Evolutionary conservation across 2,329 filamentous ascomycete genomes (phyloP).

Genomic region (Orbilia brochopaga): DNA sequence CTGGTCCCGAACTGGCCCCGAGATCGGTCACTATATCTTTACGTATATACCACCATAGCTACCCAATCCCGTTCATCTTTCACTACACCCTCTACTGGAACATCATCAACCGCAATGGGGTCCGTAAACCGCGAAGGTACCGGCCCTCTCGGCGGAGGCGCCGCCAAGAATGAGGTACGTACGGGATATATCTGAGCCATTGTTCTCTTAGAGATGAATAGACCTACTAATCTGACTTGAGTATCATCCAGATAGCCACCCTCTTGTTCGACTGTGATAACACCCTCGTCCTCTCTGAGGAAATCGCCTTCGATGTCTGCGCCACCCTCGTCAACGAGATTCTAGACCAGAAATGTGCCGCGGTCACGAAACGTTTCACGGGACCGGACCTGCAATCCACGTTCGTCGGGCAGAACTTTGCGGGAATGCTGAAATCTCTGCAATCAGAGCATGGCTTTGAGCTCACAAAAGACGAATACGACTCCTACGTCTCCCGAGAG

Average conservation of each 20-base stretch:
- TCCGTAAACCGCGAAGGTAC: no score
- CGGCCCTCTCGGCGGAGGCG: no score
- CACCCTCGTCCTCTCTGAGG: slow-evolving; percentile 90
- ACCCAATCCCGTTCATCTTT: no score
- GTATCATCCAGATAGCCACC: slow-evolving; percentile 60
- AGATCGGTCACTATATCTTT: no score
- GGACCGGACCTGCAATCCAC: slow-evolving; percentile 78
- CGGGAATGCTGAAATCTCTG: slow-evolving; percentile 81
- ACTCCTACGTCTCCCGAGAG: slow-evolving; percentile 76
- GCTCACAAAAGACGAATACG: slow-evolving; percentile 71
- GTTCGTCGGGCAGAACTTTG: slow-evolving; percentile 94
- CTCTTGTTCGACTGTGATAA: slow-evolving; percentile 84
- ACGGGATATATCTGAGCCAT: no score
- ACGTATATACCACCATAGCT: no score
- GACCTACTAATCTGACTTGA: no score
- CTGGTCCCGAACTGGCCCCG: no score
- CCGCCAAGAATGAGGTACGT: no score
- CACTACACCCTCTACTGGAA: no score
- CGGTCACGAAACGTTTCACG: slow-evolving; percentile 73
- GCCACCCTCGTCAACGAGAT: slow-evolving; percentile 88
- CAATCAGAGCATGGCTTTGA: slow-evolving; percentile 77
- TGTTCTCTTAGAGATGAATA: no score
- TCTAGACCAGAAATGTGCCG: slow-evolving; percentile 66
- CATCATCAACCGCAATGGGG: no score
- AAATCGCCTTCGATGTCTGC: slow-evolving; percentile 88